Evolutionary conservation across 768 basidiomycete genomes (phyloP).

Genomic region (Leucocoprinus sp.): DNA sequence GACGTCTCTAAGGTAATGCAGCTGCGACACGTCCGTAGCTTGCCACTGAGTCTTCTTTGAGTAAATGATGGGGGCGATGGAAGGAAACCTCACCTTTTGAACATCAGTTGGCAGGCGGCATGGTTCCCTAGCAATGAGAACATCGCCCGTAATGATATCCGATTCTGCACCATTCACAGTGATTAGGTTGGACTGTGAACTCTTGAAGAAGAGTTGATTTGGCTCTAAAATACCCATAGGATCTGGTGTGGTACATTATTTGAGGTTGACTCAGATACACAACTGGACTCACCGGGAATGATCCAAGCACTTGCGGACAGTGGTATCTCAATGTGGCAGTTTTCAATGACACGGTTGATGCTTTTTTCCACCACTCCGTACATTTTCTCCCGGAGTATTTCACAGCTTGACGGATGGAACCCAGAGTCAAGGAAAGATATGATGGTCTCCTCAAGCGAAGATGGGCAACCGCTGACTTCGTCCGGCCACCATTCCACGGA

Average conservation of each 20-base stretch:
- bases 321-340: conserved; percentile 41
- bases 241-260: conserved; percentile 29
- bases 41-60: conserved; percentile 32
- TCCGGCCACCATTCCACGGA: conserved; percentile 72
- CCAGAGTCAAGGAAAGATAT: conserved; percentile 52
- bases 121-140: conserved; percentile 57
- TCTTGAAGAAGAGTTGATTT: conserved; percentile 52
- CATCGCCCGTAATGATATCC: conserved; percentile 47
- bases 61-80: neutral
- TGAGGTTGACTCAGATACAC: neutral
- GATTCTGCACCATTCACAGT: conserved; percentile 34
- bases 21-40: conserved; percentile 43
- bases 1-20: conserved; percentile 45
- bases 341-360: conserved; percentile 33
- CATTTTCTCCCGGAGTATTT: conserved; percentile 47
- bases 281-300: conserved; percentile 38
- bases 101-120: conserved; percentile 64
- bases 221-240: conserved; percentile 39
- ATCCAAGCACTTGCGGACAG: conserved; percentile 57
- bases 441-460: conserved; percentile 53
- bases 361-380: conserved; percentile 36
- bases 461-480: conserved; percentile 52
- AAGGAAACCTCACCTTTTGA: conserved; percentile 38
- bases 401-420: conserved; percentile 41
- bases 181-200: conserved; percentile 33